A percentile compares a stretch with the other conserved stretches of the same genome.
Evolutionary conservation across 768 basidiomycete genomes (phyloP).

Genomic region (Floccularia luteovirens): DNA sequence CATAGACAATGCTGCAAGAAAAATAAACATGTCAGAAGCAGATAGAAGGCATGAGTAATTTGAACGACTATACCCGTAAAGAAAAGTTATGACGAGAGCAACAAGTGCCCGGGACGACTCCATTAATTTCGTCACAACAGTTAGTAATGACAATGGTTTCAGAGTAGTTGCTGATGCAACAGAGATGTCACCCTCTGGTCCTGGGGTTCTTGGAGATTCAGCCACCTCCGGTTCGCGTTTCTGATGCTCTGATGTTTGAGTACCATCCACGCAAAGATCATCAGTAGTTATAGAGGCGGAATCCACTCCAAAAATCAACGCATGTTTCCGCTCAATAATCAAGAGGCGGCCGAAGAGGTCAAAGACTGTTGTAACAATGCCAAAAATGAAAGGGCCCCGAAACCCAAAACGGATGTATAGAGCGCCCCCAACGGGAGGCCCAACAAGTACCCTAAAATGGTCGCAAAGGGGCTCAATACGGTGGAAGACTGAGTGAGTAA

Average conservation of each 20-base stretch:
- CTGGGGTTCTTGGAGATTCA: background rate
- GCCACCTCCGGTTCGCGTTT: too few species aligned
- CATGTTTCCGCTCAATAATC: slow-evolving; percentile 48
- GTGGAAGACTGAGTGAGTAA: background rate
- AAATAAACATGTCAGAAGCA: background rate
- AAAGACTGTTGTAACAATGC: slow-evolving; percentile 32
- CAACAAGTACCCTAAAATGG: slow-evolving; percentile 35
- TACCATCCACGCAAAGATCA: too few species aligned
- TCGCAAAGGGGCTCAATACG: slow-evolving; percentile 5
- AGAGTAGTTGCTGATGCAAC: background rate
- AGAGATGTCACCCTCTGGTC: background rate
- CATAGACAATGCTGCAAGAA: slow-evolving; percentile 42
- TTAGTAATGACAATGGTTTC: slow-evolving; percentile 25
- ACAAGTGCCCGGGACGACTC: slow-evolving; percentile 42
- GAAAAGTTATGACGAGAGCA: slow-evolving; percentile 34
- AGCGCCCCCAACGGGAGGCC: slow-evolving; percentile 50
- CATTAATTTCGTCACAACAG: slow-evolving; percentile 31
- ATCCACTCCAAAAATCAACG: slow-evolving; percentile 39
- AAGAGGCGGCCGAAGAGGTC: slow-evolving; percentile 50
- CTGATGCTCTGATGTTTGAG: too few species aligned
- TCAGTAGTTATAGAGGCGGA: too few species aligned
- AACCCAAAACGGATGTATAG: slow-evolving; percentile 50
- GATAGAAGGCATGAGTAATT: slow-evolving; percentile 1
- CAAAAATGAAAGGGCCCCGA: slow-evolving; percentile 52
- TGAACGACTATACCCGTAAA: slow-evolving; percentile 40